Conservation (phyloP, 2,329 filamentous ascomycete genomes). For the Incumbomyces lentus region DNA sequence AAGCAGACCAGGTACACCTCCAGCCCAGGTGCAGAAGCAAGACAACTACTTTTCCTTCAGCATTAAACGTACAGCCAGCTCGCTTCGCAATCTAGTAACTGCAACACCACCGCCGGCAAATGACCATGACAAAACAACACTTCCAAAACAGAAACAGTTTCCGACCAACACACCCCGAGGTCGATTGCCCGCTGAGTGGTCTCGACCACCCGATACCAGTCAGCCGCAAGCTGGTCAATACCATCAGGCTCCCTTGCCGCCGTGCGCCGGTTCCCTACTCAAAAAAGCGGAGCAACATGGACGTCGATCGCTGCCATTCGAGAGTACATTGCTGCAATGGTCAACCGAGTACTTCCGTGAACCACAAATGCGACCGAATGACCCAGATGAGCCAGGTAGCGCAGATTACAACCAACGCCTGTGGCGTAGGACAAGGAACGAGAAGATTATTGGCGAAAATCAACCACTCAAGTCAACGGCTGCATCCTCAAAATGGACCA, state of each 20-base stretch:
- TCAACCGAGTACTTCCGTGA: constrained; percentile 96
- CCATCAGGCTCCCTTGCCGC: constrained; percentile 63
- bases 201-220: constrained; percentile 61
- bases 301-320: constrained; percentile 58
- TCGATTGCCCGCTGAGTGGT: constrained; percentile 48
- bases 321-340: constrained; percentile 84
- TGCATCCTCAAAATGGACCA: constrained; percentile 76
- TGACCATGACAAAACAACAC: constrained; percentile 20
- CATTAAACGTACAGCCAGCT: constrained; percentile 54
- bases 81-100: constrained; percentile 51
- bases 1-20: constrained; percentile 34
- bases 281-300: constrained; percentile 44
- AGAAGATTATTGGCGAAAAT: constrained; percentile 81
- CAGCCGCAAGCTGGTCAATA: constrained; percentile 64
- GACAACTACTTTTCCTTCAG: constrained; percentile 53
- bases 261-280: constrained; percentile 63
- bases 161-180: constrained; percentile 33
- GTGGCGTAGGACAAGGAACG: constrained; percentile 86
- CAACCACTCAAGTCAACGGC: constrained; percentile 88
- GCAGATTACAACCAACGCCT: constrained; percentile 91
- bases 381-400: constrained; percentile 91
- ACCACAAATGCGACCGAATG: constrained; percentile 93
- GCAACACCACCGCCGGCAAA: constrained; percentile 31
- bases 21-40: constrained; percentile 40
- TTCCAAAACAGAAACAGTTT: constrained; percentile 24